A percentile compares a stretch with the other conserved stretches of the same genome.
Evolutionary conservation across 441 rosid genomes (phyloP).

Genomic region (Gossypium aridum): DNA sequence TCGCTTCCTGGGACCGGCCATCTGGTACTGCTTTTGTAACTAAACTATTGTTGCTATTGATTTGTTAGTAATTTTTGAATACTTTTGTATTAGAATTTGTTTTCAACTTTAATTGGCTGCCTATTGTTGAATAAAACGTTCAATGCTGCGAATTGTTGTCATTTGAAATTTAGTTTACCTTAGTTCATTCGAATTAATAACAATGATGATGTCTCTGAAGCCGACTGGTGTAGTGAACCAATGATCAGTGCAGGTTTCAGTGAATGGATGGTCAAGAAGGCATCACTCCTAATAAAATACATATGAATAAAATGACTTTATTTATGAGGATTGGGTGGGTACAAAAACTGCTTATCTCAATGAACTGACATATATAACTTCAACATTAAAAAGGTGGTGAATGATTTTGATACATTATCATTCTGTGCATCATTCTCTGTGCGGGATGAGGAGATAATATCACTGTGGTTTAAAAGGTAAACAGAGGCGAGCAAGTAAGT

Average conservation of each 20-base stretch:
- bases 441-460: neutral
- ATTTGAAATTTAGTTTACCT: neutral
- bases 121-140: neutral
- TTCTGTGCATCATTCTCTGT: neutral
- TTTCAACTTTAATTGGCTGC: neutral
- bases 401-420: neutral
- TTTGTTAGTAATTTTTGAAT: neutral
- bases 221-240: neutral
- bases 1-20: conserved; percentile 61
- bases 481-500: neutral
- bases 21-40: conserved; percentile 36
- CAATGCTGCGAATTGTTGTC: neutral
- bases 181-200: neutral
- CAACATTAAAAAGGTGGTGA: neutral
- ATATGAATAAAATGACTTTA: neutral
- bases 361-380: neutral
- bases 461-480: neutral
- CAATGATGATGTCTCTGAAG: neutral
- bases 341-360: neutral
- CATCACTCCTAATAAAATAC: neutral
- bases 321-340: neutral
- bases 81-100: neutral
- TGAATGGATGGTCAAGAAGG: neutral
- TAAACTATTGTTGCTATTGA: neutral
- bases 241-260: neutral